phyloP scores from a whole-genome alignment of 306 rosid species.

The Corylus heterophylla region DNA sequence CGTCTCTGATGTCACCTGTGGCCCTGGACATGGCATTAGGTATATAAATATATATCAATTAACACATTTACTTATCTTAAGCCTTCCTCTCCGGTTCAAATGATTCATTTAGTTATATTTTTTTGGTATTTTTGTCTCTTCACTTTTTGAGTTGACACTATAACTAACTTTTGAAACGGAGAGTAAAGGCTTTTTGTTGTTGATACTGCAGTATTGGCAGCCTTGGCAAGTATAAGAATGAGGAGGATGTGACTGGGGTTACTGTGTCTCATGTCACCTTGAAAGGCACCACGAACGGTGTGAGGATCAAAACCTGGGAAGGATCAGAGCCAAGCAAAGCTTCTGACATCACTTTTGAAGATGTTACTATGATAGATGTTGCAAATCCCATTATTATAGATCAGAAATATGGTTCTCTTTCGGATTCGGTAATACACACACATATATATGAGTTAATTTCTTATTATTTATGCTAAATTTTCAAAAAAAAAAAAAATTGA shows the following conservation, averaged over 20 bases:
- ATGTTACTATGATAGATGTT: neutral
- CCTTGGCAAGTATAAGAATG: neutral
- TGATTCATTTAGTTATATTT: no score
- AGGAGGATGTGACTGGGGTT: neutral
- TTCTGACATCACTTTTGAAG: neutral
- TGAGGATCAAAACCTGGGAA: slow-evolving; percentile 16
- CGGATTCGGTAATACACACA: neutral
- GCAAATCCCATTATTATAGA: neutral
- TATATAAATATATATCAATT: neutral
- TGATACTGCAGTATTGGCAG: slow-evolving; percentile 24
- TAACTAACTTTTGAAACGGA: no score
- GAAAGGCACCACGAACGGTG: neutral
- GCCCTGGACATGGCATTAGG: slow-evolving; percentile 84
- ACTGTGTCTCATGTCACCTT: neutral
- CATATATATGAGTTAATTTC: no score
- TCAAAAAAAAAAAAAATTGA: no score
- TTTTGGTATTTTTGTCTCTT: no score
- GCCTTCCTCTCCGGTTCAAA: no score
- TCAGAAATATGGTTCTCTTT: neutral
- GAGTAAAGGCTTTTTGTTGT: no score
- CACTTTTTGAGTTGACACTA: no score
- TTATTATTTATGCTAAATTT: no score
- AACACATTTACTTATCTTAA: no score
- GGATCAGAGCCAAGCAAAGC: neutral
- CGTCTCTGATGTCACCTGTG: slow-evolving; percentile 48